phyloP scores from a whole-genome alignment of 2,329 filamentous ascomycete genomes.

The Calonectria naviculata region DNA sequence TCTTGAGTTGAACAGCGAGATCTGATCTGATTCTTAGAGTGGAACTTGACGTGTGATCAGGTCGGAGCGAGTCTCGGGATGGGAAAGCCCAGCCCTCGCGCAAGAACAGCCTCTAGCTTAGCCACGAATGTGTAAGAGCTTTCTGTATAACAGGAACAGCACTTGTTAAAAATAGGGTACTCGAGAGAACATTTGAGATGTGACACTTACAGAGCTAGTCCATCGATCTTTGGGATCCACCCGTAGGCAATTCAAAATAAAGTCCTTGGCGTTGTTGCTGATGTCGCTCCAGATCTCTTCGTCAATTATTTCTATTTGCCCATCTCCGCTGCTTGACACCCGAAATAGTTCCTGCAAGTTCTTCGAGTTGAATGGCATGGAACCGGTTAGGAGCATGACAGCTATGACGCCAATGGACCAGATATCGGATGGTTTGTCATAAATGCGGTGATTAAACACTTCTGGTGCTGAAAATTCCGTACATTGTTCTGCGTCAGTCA shows the following conservation, averaged over 20 bases:
- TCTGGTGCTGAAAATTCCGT: neutral
- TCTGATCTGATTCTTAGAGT: no score
- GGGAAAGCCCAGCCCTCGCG: no score
- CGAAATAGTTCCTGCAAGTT: neutral
- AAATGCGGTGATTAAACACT: neutral
- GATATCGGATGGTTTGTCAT: neutral
- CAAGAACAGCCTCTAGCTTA: neutral
- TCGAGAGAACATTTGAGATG: neutral
- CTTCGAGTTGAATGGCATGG: neutral
- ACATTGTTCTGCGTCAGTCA: neutral
- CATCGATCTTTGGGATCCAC: neutral
- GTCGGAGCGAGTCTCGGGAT: no score
- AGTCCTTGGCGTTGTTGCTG: neutral
- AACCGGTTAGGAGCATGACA: neutral
- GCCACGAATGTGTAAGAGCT: neutral
- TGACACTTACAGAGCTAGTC: neutral
- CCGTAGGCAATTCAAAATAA: neutral
- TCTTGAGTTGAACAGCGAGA: no score
- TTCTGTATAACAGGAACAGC: neutral
- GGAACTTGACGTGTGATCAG: no score
- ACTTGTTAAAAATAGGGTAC: neutral
- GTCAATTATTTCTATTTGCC: neutral
- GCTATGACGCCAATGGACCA: neutral
- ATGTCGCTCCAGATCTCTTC: neutral
- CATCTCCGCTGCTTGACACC: neutral